phyloP scores from a whole-genome alignment of 2,329 filamentous ascomycete species.

The Arthrocladium fulminans region DNA sequence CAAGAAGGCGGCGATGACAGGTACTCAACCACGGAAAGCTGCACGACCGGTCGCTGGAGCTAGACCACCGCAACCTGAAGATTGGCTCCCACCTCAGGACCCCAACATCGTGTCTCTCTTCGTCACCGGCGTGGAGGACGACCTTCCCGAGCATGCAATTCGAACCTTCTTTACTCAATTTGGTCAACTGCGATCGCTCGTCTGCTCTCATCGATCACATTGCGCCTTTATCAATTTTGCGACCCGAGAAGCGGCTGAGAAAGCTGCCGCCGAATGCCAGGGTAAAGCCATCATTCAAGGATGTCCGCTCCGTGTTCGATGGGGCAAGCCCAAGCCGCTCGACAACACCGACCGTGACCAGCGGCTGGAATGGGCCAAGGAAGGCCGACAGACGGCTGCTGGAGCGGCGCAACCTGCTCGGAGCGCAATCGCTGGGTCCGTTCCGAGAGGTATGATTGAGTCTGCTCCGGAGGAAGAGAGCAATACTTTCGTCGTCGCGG shows the following conservation, averaged over 20 bases:
- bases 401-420: slow-evolving; percentile 29
- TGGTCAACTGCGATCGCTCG: slow-evolving; percentile 81
- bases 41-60: slow-evolving; percentile 59
- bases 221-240: slow-evolving; percentile 96
- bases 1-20: slow-evolving; percentile 33
- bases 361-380: slow-evolving; percentile 68
- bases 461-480: slow-evolving; percentile 30
- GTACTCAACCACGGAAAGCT: slow-evolving; percentile 40
- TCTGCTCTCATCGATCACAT: slow-evolving; percentile 94
- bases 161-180: slow-evolving; percentile 83
- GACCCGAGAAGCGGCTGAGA: slow-evolving; percentile 73
- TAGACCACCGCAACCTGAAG: slow-evolving; percentile 70
- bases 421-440: slow-evolving; percentile 22
- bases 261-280: slow-evolving; percentile 73
- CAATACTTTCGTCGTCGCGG: slow-evolving; percentile 49
- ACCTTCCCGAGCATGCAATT: slow-evolving; percentile 84
- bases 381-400: slow-evolving; percentile 56
- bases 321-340: slow-evolving; percentile 85
- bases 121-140: slow-evolving; percentile 89
- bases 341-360: slow-evolving; percentile 87
- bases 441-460: slow-evolving; percentile 33
- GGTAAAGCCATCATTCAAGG: slow-evolving; percentile 84
- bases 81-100: slow-evolving; percentile 78
- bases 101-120: slow-evolving; percentile 86
- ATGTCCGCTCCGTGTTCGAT: slow-evolving; percentile 79